phyloP scores from a whole-genome alignment of 306 rosid species.

The Sophora flavescens region DNA sequence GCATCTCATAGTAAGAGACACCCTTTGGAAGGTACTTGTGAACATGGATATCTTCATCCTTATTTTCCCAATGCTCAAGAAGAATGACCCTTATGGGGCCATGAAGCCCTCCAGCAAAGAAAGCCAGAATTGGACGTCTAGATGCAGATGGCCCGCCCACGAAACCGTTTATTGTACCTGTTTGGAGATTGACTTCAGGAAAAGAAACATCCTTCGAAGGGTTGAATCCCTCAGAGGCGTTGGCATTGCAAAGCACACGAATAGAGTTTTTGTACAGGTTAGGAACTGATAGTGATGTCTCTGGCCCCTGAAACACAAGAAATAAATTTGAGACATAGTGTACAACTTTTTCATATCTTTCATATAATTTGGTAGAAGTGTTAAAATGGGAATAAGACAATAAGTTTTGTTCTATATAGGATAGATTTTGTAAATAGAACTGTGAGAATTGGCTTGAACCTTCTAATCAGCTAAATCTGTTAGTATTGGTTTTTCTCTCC shows the following conservation, averaged over 20 bases:
- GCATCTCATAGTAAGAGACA: constrained; percentile 71
- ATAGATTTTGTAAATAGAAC: too few relatives aligned
- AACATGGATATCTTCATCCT: constrained; percentile 68
- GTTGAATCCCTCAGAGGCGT: constrained; percentile 85
- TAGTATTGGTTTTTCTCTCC: too few relatives aligned
- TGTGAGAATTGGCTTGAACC: too few relatives aligned
- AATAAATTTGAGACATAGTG: neutral
- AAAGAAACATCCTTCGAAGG: constrained; percentile 83
- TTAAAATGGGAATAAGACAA: too few relatives aligned
- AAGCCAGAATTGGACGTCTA: constrained; percentile 62
- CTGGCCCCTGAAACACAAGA: constrained; percentile 71
- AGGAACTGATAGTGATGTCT: constrained; percentile 61
- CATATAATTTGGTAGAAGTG: too few relatives aligned
- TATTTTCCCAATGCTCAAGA: constrained; percentile 84
- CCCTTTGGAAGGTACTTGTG: constrained; percentile 81
- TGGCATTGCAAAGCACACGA: constrained; percentile 83
- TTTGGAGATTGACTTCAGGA: constrained; percentile 83
- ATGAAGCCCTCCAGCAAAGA: constrained; percentile 92
- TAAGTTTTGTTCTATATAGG: too few relatives aligned
- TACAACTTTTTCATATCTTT: neutral
- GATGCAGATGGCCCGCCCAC: constrained; percentile 81
- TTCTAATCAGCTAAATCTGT: too few relatives aligned
- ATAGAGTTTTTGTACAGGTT: constrained; percentile 68
- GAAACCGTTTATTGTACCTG: constrained; percentile 60
- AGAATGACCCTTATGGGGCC: constrained; percentile 76